Base-by-base conservation (phyloP, 768 basidiomycete species). In the Clavulina sp. region DNA sequence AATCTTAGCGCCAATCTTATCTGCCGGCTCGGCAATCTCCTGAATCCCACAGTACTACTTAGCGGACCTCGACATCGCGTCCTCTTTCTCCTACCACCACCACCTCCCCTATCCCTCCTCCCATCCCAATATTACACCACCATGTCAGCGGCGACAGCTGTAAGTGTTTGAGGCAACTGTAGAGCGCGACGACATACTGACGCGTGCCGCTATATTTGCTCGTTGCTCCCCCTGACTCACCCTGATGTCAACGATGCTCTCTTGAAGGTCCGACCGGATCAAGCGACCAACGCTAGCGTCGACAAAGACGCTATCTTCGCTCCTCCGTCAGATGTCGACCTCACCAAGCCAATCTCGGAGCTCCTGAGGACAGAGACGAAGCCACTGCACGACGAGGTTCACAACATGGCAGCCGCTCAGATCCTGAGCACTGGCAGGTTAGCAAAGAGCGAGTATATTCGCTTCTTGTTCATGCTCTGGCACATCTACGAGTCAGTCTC, bases 401-500 rank as follows among this genome's bases (percentile, higher is more conserved):
- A 75, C 58, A 70, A 72, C 53, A 78, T 74, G 57, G 62, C 69
- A 24, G 80, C 74, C 26, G 81, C 78, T 1, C 65, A 64, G 43
- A 72, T 72, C 44, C 67, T 84, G 38, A 68, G 75, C 21, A 71
- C 71, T 50, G 81, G 81, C 6, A 68, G 72, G 52, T 69, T 84
- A 32, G 66, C 69, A 50, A 71, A 72, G 61, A 70, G 74, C 40
- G 81, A 83, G 60, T 86, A 86, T 62, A 64, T 77, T 16, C 70
- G 73, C 46, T 81, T 77, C 64, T 69, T 84, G 41, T 78, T 84
- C 69, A 76, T 81, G 69, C 73, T 87, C 23, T 85, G 80, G 77
- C 73, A 83, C 58, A 66, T 88, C 26, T 89, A 87, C 66, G 68
- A 75, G 83, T 86, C 58, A 64, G 78, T 66, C 30, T 32, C 41